A percentile compares a stretch with the other conserved stretches of the same genome.
phyloP scores from a whole-genome alignment of 179 eudicot genomes.

The Heliamphora pulchella region DNA sequence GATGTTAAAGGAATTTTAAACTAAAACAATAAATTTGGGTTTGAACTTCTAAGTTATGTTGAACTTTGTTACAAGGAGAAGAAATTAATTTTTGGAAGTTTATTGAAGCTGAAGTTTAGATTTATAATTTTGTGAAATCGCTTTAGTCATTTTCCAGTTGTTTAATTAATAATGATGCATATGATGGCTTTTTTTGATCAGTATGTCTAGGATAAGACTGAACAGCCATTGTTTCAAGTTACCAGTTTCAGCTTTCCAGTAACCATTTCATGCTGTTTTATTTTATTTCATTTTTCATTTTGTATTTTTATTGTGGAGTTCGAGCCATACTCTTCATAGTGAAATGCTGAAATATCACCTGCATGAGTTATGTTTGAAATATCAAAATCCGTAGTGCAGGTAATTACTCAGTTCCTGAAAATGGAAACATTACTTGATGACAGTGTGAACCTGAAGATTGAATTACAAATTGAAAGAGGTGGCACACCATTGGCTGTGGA shows the following conservation, averaged over 20 bases:
- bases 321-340: neutral
- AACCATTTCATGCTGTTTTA: neutral
- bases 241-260: neutral
- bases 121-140: constrained; percentile 3
- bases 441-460: constrained; percentile 56
- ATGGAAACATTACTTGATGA: constrained; percentile 86
- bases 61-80: neutral
- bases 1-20: neutral
- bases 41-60: neutral
- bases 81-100: constrained; percentile 1
- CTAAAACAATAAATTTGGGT: neutral
- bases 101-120: neutral
- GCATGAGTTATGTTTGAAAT: neutral
- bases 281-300: too few species aligned
- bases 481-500: constrained; percentile 64
- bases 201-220: neutral
- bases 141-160: neutral
- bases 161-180: neutral
- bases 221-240: neutral
- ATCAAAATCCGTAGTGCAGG: constrained; percentile 43
- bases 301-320: neutral
- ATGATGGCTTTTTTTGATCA: too few species aligned
- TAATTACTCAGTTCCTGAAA: constrained; percentile 85
- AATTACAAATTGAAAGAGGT: constrained; percentile 92
- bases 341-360: neutral